Base-by-base conservation (phyloP, 768 basidiomycete species). In the Xerocomus spinulosus region DNA sequence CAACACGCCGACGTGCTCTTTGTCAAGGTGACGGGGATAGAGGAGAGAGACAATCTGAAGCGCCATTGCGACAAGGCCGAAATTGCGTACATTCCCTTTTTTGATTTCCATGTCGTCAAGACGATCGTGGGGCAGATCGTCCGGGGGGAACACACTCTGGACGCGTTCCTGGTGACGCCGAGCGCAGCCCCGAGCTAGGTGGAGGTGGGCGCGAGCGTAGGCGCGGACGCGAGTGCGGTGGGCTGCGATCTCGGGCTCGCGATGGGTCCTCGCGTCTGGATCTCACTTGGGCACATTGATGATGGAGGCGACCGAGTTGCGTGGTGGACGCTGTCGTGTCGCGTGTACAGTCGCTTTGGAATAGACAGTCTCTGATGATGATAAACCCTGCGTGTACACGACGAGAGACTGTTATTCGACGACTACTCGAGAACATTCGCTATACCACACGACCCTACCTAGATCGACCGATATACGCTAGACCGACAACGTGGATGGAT, bases 1-100 rank as follows among this genome's bases (percentile, higher is more conserved):
- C 76, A 74, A 48, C 89, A 94, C 58, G 92, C 96, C 15, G 93
- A 98, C 66, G 70, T 93, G 17, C 77, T 99, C n/a, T 97, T 98
- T 62, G 92, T 94, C 53, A 98, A 97, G 68, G 74, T 77, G 53
- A 90, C 88, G 54, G 59, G 67, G 2, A 79, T 80, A 48, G 84
- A 83, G 28, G 88, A 88, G 55, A 58, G 46, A 3, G 96, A 94
- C 60, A 93, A 97, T 61, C 74, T 99, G 10, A 82, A 84, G 47
- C 74, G 75, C 13, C 95, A 91, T 68, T 97, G 94, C 73, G 77
- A 70, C 42, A 74, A 81, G 49, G 81, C 92, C 54, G 75, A 78
- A 10, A 93, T 98, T 57, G 77, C 77, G 50, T 91, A 93, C 62
- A 73, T 91, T 28, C 68, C 87, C 3, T 96, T 97, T 65, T 59